phyloP scores from a whole-genome alignment of 495 filamentous ascomycete species.

The Daldinia caldariorum region DNA sequence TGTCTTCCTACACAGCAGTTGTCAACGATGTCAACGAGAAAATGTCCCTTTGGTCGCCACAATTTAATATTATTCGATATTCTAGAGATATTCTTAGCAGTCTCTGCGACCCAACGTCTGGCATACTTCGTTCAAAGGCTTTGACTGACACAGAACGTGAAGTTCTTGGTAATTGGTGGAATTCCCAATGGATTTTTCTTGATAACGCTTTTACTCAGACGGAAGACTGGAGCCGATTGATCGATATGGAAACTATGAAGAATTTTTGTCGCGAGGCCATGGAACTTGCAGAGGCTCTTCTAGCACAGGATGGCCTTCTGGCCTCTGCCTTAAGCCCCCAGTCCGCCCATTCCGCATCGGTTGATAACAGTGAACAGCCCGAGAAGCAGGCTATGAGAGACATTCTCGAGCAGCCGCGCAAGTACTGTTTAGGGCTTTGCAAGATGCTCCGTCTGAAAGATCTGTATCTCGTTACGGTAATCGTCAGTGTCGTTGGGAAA shows the following conservation, averaged over 20 bases:
- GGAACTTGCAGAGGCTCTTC: conserved; percentile 85
- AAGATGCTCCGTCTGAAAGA: conserved; percentile 89
- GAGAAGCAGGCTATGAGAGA: conserved; percentile 57
- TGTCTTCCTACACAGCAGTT: conserved; percentile 51
- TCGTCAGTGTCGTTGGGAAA: conserved; percentile 69
- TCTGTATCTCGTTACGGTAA: conserved; percentile 77
- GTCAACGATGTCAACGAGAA: conserved; percentile 65
- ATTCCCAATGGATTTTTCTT: conserved; percentile 78
- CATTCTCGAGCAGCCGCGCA: conserved; percentile 69
- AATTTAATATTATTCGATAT: conserved; percentile 46
- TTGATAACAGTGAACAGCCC: conserved; percentile 56
- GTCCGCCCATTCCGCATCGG: conserved; percentile 53
- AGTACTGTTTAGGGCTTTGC: conserved; percentile 72
- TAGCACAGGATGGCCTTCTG: conserved; percentile 83
- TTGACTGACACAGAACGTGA: conserved; percentile 68
- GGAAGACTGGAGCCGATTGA: conserved; percentile 76
- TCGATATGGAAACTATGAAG: conserved; percentile 78
- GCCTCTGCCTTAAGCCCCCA: conserved; percentile 67
- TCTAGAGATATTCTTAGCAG: conserved; percentile 76
- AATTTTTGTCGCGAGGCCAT: conserved; percentile 95
- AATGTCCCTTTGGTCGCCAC: conserved; percentile 54
- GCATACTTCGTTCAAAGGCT: conserved; percentile 75
- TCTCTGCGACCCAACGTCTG: conserved; percentile 82
- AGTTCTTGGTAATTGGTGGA: conserved; percentile 80
- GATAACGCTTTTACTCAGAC: conserved; percentile 84